Evolutionary conservation across 805 yeast species (phyloP).

Genomic region (Naumovozyma castellii): DNA sequence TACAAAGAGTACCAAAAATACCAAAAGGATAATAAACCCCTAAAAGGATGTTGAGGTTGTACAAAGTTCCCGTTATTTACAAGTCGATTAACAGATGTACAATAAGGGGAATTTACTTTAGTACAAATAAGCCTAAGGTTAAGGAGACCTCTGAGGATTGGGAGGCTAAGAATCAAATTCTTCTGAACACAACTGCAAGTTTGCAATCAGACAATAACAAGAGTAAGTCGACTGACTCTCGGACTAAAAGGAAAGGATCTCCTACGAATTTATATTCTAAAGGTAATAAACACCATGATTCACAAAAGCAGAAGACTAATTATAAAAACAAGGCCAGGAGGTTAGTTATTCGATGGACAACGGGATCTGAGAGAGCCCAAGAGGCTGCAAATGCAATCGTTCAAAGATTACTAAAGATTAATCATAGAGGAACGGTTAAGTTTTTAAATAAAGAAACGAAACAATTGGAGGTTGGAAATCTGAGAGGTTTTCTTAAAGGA

Average conservation of each 20-base stretch:
- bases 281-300: no score
- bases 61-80: background rate
- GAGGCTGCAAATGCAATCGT: constrained; percentile 20
- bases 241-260: no score
- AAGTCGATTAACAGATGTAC: background rate
- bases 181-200: background rate
- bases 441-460: constrained; percentile 16
- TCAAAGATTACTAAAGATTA: constrained; percentile 15
- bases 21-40: background rate
- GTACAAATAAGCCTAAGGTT: background rate
- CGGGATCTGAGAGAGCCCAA: constrained; percentile 26
- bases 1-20: no score
- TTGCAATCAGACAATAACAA: background rate
- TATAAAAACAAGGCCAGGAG: constrained; percentile 2
- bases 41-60: background rate
- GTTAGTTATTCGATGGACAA: constrained; percentile 18
- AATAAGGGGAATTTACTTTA: background rate
- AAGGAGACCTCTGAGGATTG: background rate
- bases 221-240: background rate
- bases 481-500: constrained; percentile 20
- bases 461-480: constrained; percentile 12
- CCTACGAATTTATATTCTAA: no score
- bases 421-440: constrained; percentile 20
- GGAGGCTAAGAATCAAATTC: background rate
- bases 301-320: no score